Conservation (phyloP, 352 stramenopile species). For the Globisporangium spinosum region DNA sequence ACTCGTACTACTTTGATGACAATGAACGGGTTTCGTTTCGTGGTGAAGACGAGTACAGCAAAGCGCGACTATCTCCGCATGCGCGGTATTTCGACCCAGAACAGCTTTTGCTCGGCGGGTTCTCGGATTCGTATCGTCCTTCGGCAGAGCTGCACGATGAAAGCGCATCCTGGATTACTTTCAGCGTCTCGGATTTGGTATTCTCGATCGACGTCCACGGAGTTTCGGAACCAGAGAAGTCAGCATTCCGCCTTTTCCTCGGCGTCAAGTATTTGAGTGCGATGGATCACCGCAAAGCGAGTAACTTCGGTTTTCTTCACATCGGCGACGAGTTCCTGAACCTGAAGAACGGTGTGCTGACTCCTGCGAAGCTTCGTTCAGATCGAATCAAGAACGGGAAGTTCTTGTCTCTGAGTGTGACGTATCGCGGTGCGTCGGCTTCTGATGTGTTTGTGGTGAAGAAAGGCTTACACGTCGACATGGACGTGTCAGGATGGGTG, state of each 20-base stretch:
- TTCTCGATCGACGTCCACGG: conserved; percentile 65
- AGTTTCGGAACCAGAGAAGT: conserved; percentile 58
- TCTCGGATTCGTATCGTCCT: conserved; percentile 66
- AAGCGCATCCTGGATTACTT: conserved; percentile 69
- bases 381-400: conserved; percentile 56
- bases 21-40: conserved; percentile 5
- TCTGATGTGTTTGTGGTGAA: conserved; percentile 56
- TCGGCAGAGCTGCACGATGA: conserved; percentile 41
- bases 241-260: conserved; percentile 57
- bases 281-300: conserved; percentile 65
- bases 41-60: conserved; percentile 13
- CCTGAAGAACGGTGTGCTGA: conserved; percentile 72
- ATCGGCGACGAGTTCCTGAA: conserved; percentile 82
- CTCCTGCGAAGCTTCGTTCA: conserved; percentile 59
- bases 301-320: conserved; percentile 73
- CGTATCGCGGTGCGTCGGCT: conserved; percentile 53
- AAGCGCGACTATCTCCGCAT: conserved; percentile 15
- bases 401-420: conserved; percentile 55
- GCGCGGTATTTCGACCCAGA: conserved; percentile 33
- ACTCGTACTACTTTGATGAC: conserved; percentile 23
- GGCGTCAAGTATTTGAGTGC: conserved; percentile 56
- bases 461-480: conserved; percentile 51
- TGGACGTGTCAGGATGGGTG: conserved; percentile 76
- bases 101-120: conserved; percentile 59
- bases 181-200: conserved; percentile 53